Evolutionary conservation across 2,329 filamentous ascomycete genomes (phyloP).

Genomic region (Whalleya microplaca): DNA sequence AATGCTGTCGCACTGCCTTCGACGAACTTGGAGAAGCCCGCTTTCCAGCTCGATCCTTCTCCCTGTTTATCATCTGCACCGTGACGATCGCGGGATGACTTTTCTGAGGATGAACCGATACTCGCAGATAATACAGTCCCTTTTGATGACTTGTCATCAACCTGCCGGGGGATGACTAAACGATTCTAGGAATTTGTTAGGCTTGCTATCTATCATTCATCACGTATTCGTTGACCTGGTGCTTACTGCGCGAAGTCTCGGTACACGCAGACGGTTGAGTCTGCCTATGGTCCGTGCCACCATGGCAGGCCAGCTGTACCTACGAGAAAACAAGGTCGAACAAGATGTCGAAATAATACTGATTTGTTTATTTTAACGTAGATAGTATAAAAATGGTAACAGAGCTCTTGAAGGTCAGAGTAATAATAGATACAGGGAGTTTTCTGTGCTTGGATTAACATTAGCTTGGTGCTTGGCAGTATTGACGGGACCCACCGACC

Average conservation of each 20-base stretch:
- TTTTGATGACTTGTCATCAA: not conserved
- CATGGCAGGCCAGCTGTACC: not conserved
- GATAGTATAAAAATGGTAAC: not conserved
- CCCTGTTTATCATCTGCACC: not conserved
- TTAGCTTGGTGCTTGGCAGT: not conserved
- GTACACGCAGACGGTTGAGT: slow-evolving; percentile 7
- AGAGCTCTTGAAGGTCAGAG: not conserved
- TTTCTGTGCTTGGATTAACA: not conserved
- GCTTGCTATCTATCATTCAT: not conserved
- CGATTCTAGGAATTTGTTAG: slow-evolving; percentile 2
- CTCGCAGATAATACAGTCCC: slow-evolving; percentile 3
- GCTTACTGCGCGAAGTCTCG: slow-evolving; percentile 16
- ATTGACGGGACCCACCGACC: not conserved
- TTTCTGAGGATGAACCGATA: slow-evolving; percentile 1
- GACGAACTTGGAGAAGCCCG: slow-evolving; percentile 30
- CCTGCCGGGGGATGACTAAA: slow-evolving; percentile 4
- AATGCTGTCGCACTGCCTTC: slow-evolving; percentile 36
- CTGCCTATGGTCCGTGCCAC: slow-evolving; percentile 11
- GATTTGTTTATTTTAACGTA: not conserved
- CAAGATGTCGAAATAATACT: not conserved
- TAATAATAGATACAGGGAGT: not conserved
- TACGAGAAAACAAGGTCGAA: not conserved
- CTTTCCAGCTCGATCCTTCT: slow-evolving; percentile 3
- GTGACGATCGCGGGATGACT: not conserved
- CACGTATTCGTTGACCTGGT: not conserved